Conservation (phyloP, 805 yeast species). For the Yamadazyma philogaea region DNA sequence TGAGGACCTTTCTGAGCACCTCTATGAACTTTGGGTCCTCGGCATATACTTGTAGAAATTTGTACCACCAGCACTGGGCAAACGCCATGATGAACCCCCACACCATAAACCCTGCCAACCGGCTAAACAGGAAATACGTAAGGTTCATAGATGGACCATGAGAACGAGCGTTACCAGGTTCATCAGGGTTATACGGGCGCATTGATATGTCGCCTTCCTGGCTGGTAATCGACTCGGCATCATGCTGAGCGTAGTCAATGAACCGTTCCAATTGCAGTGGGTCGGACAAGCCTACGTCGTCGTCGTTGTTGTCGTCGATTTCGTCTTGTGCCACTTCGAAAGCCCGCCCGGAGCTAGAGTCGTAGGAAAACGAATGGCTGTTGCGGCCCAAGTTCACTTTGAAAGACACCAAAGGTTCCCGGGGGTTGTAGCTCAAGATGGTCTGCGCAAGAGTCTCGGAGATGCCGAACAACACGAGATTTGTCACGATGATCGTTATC, state of each 20-base stretch:
- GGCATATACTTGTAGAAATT: constrained; percentile 74
- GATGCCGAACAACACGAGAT: constrained; percentile 78
- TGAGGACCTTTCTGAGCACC: constrained; percentile 78
- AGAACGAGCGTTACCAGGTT: not conserved
- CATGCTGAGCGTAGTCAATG: constrained; percentile 33
- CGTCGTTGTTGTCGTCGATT: constrained; percentile 3
- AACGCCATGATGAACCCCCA: constrained; percentile 89
- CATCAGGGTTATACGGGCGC: constrained; percentile 11
- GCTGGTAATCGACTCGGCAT: constrained; percentile 19
- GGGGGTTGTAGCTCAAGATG: constrained; percentile 32
- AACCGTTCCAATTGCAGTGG: constrained; percentile 13
- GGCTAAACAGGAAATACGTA: constrained; percentile 56
- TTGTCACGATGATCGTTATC: constrained; percentile 77
- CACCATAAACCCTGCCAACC: constrained; percentile 73
- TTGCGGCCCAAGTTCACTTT: constrained; percentile 3
- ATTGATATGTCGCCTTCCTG: constrained; percentile 8
- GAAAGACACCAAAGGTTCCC: constrained; percentile 22
- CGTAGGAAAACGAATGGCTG: constrained; percentile 16
- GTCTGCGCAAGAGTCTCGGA: constrained; percentile 90
- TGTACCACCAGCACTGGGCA: constrained; percentile 86
- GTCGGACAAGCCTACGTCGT: constrained; percentile 8
- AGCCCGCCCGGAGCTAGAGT: constrained; percentile 15
- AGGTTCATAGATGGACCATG: constrained; percentile 19
- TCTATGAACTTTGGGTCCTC: constrained; percentile 82
- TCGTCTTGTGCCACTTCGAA: not conserved